phyloP scores from a whole-genome alignment of 1,284 basidiomycete species.

The Rhodotorula sp. region DNA sequence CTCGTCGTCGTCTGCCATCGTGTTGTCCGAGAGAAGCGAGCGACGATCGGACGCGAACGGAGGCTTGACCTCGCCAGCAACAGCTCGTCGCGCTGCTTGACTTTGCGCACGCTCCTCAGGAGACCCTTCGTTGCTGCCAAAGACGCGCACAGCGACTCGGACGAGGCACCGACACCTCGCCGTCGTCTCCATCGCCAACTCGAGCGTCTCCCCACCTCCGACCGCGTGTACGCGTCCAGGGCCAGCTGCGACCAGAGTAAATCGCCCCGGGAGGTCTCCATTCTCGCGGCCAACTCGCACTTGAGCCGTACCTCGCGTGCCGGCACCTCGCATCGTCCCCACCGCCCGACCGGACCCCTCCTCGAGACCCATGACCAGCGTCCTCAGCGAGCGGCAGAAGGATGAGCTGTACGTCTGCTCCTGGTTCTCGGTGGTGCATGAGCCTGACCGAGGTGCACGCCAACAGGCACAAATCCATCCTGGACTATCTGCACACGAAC shows the following conservation, averaged over 20 bases:
- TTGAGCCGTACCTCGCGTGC: background rate
- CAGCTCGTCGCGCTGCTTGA: background rate
- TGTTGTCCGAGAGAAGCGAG: too few species aligned
- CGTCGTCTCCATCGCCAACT: background rate
- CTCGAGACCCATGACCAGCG: conserved; percentile 25
- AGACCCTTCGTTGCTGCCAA: accelerated
- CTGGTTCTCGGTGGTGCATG: conserved; percentile 32
- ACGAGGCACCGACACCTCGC: background rate
- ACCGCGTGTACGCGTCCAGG: background rate
- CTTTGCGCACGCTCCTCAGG: background rate
- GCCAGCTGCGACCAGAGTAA: background rate
- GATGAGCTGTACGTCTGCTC: conserved; percentile 69
- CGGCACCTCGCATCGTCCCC: background rate
- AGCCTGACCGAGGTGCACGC: conserved; percentile 13
- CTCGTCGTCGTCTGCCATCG: conserved; percentile 17
- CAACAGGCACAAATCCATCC: conserved; percentile 76
- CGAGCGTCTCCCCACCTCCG: background rate
- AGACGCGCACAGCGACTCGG: background rate
- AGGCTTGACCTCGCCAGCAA: background rate
- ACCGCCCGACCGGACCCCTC: background rate
- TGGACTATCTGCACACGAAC: conserved; percentile 74
- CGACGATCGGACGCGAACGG: too few species aligned
- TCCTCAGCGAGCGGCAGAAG: conserved; percentile 58
- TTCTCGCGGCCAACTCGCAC: background rate
- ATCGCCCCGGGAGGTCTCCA: background rate